phyloP scores from a whole-genome alignment of 192 early-diverging fungal species.

The Mortierella claussenii region DNA sequence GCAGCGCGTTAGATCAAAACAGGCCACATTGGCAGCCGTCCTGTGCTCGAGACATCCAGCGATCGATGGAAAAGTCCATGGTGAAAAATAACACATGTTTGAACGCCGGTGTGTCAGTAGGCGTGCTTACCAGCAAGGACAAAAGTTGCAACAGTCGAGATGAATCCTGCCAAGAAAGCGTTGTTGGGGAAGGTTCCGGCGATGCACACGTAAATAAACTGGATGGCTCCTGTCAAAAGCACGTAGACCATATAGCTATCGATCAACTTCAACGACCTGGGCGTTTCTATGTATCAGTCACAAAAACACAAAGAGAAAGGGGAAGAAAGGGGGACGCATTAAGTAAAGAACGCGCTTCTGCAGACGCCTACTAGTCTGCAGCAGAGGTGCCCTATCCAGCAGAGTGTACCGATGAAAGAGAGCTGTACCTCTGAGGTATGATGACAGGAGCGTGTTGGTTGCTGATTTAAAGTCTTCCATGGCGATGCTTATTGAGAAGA shows the following conservation, averaged over 20 bases:
- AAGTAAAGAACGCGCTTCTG: neutral
- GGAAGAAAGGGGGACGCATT: neutral
- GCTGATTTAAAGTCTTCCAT: slow-evolving; percentile 46
- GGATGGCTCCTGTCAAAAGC: slow-evolving; percentile 88
- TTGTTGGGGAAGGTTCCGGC: slow-evolving; percentile 98
- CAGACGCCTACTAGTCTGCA: neutral
- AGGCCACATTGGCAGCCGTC: too few relatives aligned
- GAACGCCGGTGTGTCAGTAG: too few relatives aligned
- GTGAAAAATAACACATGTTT: too few relatives aligned
- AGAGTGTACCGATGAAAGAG: neutral
- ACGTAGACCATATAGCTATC: slow-evolving; percentile 94
- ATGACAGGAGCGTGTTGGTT: slow-evolving; percentile 20
- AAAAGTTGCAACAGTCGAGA: slow-evolving; percentile 90
- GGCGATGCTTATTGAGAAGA: too few relatives aligned
- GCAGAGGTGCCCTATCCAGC: neutral
- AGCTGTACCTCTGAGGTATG: slow-evolving; percentile 43
- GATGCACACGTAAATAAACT: slow-evolving; percentile 88
- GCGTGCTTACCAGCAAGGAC: slow-evolving; percentile 79
- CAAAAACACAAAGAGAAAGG: too few relatives aligned
- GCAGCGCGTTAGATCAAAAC: too few relatives aligned
- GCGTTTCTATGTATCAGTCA: slow-evolving; percentile 77
- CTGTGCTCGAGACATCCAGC: too few relatives aligned
- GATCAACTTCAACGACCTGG: slow-evolving; percentile 86
- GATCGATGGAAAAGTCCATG: too few relatives aligned
- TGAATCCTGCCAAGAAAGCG: slow-evolving; percentile 96